Conservation (phyloP, 805 yeast genomes). For the Wickerhamomyces alni region DNA sequence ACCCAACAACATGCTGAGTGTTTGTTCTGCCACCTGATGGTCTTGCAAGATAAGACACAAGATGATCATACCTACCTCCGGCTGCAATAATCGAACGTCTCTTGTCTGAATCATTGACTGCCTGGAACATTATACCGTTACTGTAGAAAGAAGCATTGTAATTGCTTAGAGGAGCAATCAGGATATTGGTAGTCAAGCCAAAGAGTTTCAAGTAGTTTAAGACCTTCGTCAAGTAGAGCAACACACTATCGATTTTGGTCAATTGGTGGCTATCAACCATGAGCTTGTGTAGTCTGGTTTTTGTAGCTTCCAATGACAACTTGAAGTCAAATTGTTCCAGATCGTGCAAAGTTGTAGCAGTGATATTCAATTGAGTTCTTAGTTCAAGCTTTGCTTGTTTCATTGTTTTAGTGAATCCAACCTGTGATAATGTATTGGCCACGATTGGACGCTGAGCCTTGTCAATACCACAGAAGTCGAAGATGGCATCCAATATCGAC, state of each 20-base stretch:
- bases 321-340: constrained; percentile 75
- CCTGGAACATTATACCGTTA: constrained; percentile 86
- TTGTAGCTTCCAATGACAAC: constrained; percentile 60
- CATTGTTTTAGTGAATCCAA: constrained; percentile 62
- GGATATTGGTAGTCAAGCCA: constrained; percentile 52
- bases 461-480: constrained; percentile 78
- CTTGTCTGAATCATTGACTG: constrained; percentile 53
- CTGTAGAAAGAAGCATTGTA: constrained; percentile 75
- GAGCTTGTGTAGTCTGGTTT: constrained; percentile 53
- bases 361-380: constrained; percentile 62
- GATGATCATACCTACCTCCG: constrained; percentile 88
- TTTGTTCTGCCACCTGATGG: constrained; percentile 33
- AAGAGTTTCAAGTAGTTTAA: constrained; percentile 46
- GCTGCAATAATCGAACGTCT: constrained; percentile 58
- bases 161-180: constrained; percentile 76
- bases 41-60: constrained; percentile 63
- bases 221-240: constrained; percentile 58
- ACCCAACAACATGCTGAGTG: constrained; percentile 71
- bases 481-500: constrained; percentile 67
- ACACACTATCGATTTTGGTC: constrained; percentile 52
- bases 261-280: constrained; percentile 71
- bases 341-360: constrained; percentile 79
- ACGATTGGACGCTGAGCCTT: constrained; percentile 68
- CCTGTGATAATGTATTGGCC: constrained; percentile 65
- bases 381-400: constrained; percentile 52